Evolutionary conservation across 1,139 yeast species (phyloP).

Genomic region (Casaregolazyma suthepensis): DNA sequence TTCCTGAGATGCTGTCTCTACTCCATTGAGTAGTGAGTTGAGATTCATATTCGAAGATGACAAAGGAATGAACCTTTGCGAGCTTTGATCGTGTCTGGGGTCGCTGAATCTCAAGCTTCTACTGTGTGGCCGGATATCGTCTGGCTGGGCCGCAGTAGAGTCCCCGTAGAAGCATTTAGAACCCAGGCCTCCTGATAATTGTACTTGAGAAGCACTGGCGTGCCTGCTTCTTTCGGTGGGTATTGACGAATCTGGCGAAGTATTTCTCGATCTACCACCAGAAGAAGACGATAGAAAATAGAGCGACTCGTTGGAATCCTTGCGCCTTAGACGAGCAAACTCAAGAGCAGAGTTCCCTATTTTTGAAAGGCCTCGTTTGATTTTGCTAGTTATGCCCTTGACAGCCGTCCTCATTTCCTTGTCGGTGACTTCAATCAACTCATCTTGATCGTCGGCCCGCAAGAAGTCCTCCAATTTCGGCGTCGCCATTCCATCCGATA

Average conservation of each 20-base stretch:
- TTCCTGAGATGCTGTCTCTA: not conserved
- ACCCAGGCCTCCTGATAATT: not conserved
- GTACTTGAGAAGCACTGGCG: not conserved
- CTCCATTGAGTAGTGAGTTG: constrained; percentile 20
- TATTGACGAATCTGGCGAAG: constrained; percentile 2
- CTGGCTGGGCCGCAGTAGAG: not conserved
- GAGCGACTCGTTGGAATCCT: constrained; percentile 19
- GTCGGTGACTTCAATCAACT: constrained; percentile 53
- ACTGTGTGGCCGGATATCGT: not conserved
- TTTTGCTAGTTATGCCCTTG: constrained; percentile 65
- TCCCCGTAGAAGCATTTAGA: constrained; percentile 13
- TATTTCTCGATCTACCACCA: constrained; percentile 8
- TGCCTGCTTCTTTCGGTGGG: not conserved
- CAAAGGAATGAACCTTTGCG: constrained; percentile 4
- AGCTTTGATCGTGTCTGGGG: not conserved
- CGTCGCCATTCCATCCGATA: constrained; percentile 52
- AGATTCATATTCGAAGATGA: constrained; percentile 20
- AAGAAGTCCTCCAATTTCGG: constrained; percentile 35
- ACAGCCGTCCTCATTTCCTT: constrained; percentile 75
- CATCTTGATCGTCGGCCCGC: constrained; percentile 27
- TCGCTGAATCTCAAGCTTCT: not conserved
- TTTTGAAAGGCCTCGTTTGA: constrained; percentile 53
- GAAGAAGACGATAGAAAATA: constrained; percentile 12
- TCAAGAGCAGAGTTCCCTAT: constrained; percentile 41
- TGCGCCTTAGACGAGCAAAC: constrained; percentile 33